Evolutionary conservation across 257 asterid species (phyloP).

Genomic region (Coffea canephora): DNA sequence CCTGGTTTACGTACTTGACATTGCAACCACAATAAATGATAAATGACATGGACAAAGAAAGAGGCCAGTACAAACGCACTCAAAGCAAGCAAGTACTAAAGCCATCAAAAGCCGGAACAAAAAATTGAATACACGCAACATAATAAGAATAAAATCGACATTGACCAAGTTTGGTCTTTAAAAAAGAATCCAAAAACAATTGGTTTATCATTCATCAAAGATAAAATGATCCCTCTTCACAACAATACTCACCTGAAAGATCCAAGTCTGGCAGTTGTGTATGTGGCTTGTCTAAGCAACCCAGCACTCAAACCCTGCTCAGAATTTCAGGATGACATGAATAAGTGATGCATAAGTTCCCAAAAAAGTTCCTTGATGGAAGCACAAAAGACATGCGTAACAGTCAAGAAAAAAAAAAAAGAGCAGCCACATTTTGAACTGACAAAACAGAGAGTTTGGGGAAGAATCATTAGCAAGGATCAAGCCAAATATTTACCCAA

Average conservation of each 20-base stretch:
- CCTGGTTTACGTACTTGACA: neutral
- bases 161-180: neutral
- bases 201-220: neutral
- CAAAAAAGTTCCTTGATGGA: neutral
- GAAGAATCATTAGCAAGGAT: neutral
- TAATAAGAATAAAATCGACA: neutral
- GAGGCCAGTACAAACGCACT: neutral
- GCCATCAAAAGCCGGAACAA: neutral
- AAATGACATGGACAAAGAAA: neutral
- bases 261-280: slow-evolving; percentile 96
- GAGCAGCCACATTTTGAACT: neutral
- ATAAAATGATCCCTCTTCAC: neutral
- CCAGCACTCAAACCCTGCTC: slow-evolving; percentile 93
- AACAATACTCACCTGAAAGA: slow-evolving; percentile 58
- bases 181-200: neutral
- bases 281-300: slow-evolving; percentile 94
- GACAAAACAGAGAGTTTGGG: neutral
- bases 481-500: neutral
- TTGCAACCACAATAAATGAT: neutral
- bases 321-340: slow-evolving; percentile 5
- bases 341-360: neutral
- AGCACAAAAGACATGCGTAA: neutral
- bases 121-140: neutral
- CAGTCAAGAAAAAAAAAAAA: neutral
- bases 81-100: neutral